Percentiles rank a stretch among this genome's conserved stretches.
These are phyloP conservation scores for Cyclotella atomus DNA, from an alignment of 108 stramenopile species.

Conservation along the genomic window DNA sequence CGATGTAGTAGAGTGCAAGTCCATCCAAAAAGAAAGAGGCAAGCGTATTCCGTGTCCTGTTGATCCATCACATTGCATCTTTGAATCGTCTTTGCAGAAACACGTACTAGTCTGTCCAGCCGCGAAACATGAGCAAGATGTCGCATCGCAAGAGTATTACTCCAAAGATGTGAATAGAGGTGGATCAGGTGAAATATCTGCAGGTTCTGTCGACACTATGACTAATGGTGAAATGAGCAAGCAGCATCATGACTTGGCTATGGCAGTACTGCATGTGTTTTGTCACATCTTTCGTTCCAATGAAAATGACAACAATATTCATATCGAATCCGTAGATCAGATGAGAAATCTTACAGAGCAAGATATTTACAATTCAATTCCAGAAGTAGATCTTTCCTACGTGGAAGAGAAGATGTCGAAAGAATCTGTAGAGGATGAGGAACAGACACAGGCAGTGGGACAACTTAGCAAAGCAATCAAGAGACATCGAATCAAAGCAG, in stretches of 20 bases:
- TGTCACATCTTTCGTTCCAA: constrained; percentile 45
- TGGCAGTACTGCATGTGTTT: constrained; percentile 63
- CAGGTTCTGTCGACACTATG: neutral
- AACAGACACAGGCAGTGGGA: constrained; percentile 11
- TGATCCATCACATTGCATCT: constrained; percentile 82
- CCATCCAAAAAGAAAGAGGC: constrained; percentile 35
- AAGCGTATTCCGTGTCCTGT: constrained; percentile 87
- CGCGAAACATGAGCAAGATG: constrained; percentile 51
- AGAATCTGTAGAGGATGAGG: constrained; percentile 14
- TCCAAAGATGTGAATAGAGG: constrained; percentile 65
- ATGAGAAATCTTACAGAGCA: constrained; percentile 37
- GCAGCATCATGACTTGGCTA: constrained; percentile 48
- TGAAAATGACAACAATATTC: neutral
- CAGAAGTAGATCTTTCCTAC: constrained; percentile 58
- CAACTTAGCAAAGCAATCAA: constrained; percentile 40
- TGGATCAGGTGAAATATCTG: constrained; percentile 59
- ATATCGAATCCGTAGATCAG: constrained; percentile 11
- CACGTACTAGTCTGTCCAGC: constrained; percentile 76
- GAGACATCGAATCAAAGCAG: constrained; percentile 63
- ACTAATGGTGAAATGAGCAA: neutral
- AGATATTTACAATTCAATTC: constrained; percentile 67
- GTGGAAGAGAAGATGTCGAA: too few relatives aligned
- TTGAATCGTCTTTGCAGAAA: constrained; percentile 59
- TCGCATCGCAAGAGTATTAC: constrained; percentile 53
- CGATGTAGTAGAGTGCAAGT: neutral